Evolutionary conservation across 2,329 filamentous ascomycete genomes (phyloP), one percentile per base, ranked within the genome.

Genomic region (Coccinonectria pachysandricola): DNA sequence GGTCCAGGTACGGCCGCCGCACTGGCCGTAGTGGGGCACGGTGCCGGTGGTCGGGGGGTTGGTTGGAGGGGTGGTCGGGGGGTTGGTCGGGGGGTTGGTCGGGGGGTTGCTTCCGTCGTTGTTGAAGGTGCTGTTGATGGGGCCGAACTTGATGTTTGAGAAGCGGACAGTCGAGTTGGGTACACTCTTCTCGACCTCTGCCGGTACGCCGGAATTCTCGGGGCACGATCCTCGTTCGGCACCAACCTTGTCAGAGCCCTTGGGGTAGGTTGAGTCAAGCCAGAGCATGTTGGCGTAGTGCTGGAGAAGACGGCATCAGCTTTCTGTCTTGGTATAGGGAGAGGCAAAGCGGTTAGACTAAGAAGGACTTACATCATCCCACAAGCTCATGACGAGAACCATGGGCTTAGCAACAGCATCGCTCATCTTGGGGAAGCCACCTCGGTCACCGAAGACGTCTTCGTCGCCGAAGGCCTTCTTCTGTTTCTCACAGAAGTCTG

Each of bases 201-300:
- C 30, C 14, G 71, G 71, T 16, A 53, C 59, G 21, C 72, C 72
- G 12, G 66, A 68, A 39, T 48, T 55, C 23, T 58, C 62, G 25
- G 60, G 31, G 51, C 73, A 78, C 18, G 58, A 55, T 28, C 74
- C 74, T 43, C 73, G 68, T 21, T 56, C 54, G 31, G 59, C 52
- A 39, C 73, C 72, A 15, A 59, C 59, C 2, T 34, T 37, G 27
- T 57, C 60, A 15, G 56, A 43, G 35, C 55, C 48, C 34, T 60
- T 58, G 24, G 77, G 76, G 60, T 69, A 79, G 49, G 59, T 68
- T 34, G 68, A 71, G 60, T 84, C 79, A 43, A 85, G 68, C 79
- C 79, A 84, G 45, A 79, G 67, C 77, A 84, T 83, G 57, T 77
- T 66, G 45, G 69, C 57, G 33, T 68, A 54, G 54, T 80, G 68